Evolutionary conservation across 2,329 filamentous ascomycete genomes (phyloP).

Genomic region (Onygena corvina): DNA sequence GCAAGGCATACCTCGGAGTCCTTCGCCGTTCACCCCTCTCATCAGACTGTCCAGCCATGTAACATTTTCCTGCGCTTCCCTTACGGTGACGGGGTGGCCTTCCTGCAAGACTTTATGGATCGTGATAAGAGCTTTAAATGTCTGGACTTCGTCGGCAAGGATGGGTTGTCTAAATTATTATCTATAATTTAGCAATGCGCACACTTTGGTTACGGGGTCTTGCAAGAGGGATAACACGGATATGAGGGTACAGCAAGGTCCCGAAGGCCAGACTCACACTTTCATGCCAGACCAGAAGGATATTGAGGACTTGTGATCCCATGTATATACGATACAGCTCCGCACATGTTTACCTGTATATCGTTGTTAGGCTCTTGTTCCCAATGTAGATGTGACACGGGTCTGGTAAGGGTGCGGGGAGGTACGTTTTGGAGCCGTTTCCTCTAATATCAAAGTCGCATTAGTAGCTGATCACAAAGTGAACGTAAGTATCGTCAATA

Average conservation of each 20-base stretch:
- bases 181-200: background rate
- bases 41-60: constrained; percentile 89
- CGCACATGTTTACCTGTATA: constrained; percentile 76
- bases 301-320: constrained; percentile 92
- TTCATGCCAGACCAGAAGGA: constrained; percentile 98
- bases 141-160: constrained; percentile 94
- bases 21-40: constrained; percentile 69
- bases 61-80: constrained; percentile 78
- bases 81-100: constrained; percentile 75
- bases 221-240: background rate
- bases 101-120: constrained; percentile 97
- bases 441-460: constrained; percentile 34
- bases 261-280: constrained; percentile 53
- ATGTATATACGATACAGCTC: constrained; percentile 95
- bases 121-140: constrained; percentile 95
- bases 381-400: background rate
- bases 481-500: constrained; percentile 13
- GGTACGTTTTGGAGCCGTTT: constrained; percentile 55
- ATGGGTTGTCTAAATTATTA: constrained; percentile 66
- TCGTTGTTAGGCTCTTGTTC: background rate
- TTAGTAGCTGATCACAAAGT: constrained; percentile 4
- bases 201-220: background rate
- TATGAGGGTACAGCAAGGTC: background rate
- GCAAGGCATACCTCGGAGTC: constrained; percentile 53
- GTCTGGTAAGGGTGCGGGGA: constrained; percentile 37